A percentile compares a stretch with the other conserved stretches of the same genome.
phyloP scores from a whole-genome alignment of 805 yeast species.

The Suhomyces prunicola region DNA sequence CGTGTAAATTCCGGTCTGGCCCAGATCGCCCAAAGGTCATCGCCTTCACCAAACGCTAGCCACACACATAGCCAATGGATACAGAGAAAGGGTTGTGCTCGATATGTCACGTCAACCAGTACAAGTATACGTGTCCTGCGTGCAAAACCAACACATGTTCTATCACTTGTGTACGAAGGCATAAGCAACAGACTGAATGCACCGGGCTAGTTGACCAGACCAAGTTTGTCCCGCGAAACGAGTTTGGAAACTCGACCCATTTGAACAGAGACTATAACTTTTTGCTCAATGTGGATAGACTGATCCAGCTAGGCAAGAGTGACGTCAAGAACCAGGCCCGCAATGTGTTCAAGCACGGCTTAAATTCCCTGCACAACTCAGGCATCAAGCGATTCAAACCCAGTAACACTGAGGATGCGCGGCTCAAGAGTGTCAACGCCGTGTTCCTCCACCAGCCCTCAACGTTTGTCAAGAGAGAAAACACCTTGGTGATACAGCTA shows the following conservation, averaged over 20 bases:
- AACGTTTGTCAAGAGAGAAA: slow-evolving; percentile 47
- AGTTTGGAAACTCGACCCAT: slow-evolving; percentile 42
- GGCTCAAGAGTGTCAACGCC: slow-evolving; percentile 19
- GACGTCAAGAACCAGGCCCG: slow-evolving; percentile 45
- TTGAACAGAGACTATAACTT: slow-evolving; percentile 85
- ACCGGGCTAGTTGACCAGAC: slow-evolving; percentile 64
- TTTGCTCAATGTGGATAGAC: slow-evolving; percentile 56
- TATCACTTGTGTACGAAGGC: slow-evolving; percentile 64
- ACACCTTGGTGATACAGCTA: slow-evolving; percentile 58
- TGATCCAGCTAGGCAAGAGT: slow-evolving; percentile 53
- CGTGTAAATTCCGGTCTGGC: not conserved
- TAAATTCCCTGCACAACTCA: slow-evolving; percentile 13
- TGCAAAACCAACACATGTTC: slow-evolving; percentile 70
- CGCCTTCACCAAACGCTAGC: no score
- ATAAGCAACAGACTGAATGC: slow-evolving; percentile 62
- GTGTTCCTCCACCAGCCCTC: slow-evolving; percentile 26
- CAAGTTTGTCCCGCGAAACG: slow-evolving; percentile 48
- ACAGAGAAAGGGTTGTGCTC: slow-evolving; percentile 20
- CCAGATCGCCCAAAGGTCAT: not conserved
- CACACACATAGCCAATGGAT: slow-evolving; percentile 2
- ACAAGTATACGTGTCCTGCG: slow-evolving; percentile 79
- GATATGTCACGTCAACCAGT: slow-evolving; percentile 33
- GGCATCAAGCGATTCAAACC: slow-evolving; percentile 19
- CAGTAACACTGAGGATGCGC: slow-evolving; percentile 16
- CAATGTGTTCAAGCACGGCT: slow-evolving; percentile 37